Conservation (phyloP, 2,329 filamentous ascomycete species). For the Fonsecaea monophora region DNA sequence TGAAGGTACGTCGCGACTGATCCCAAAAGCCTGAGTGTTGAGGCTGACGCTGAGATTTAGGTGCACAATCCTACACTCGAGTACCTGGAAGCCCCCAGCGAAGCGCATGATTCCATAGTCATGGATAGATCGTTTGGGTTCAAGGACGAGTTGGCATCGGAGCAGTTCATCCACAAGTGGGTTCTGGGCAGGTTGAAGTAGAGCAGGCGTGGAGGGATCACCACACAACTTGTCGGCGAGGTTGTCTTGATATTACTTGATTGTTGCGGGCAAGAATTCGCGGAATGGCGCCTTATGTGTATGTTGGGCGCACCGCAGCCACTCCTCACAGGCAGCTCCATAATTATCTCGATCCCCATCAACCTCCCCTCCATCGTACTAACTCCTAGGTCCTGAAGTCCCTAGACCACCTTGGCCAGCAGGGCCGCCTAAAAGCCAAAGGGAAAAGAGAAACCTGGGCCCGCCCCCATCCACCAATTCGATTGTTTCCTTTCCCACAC, state of each 20-base stretch:
- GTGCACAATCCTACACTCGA: constrained; percentile 23
- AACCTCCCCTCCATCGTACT: background rate
- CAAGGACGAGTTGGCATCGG: constrained; percentile 19
- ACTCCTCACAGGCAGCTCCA: background rate
- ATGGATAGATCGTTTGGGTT: constrained; percentile 24
- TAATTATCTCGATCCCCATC: too few species aligned
- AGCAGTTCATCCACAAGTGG: constrained; percentile 27
- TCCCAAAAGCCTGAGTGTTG: background rate
- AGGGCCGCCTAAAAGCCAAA: background rate
- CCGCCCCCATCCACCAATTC: background rate
- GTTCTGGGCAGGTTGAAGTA: constrained; percentile 25
- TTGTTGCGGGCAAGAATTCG: background rate
- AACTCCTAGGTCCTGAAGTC: too few species aligned
- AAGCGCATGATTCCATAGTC: constrained; percentile 26
- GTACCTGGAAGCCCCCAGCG: constrained; percentile 23
- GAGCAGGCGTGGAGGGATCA: background rate
- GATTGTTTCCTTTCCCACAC: background rate
- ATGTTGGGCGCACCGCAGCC: background rate
- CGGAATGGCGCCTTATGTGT: background rate
- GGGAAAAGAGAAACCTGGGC: background rate
- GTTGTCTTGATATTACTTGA: background rate
- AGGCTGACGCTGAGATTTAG: constrained; percentile 5
- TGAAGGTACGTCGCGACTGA: constrained; percentile 17
- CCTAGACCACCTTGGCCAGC: background rate
- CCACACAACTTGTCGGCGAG: background rate